A percentile compares a stretch with the other conserved stretches of the same genome.
Conservation (phyloP, 2,329 filamentous ascomycete genomes). For the Neurospora sp. region DNA sequence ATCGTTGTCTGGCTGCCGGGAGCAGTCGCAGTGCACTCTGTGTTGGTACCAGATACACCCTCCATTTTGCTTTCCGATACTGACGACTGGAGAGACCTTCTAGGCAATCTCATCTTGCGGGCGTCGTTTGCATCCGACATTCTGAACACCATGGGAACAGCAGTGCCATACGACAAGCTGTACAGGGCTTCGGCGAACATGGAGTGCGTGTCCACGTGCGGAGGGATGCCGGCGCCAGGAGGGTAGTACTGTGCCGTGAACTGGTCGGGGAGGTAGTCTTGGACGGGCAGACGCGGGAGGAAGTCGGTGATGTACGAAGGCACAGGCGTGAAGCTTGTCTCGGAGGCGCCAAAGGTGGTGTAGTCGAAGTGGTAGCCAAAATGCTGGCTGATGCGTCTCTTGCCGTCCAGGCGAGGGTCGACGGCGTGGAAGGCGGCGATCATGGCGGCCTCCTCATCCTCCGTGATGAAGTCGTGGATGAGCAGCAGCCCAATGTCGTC, state of each 20-base stretch:
- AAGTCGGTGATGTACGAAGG: conserved; percentile 15
- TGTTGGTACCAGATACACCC: neutral
- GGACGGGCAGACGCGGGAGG: conserved; percentile 25
- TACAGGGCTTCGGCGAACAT: conserved; percentile 35
- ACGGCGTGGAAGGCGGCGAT: conserved; percentile 15
- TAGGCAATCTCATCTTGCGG: conserved; percentile 18
- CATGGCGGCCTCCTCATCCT: conserved; percentile 14
- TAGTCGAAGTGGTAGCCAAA: conserved; percentile 18
- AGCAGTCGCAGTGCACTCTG: neutral
- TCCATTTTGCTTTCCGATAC: neutral
- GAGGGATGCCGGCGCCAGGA: conserved; percentile 49
- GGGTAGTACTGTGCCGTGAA: conserved; percentile 53
- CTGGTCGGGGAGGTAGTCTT: conserved; percentile 29
- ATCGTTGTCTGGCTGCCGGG: neutral
- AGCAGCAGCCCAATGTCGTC: conserved; percentile 14
- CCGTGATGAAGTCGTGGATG: conserved; percentile 17
- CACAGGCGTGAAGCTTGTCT: conserved; percentile 12
- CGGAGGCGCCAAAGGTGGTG: conserved; percentile 18
- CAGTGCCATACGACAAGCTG: conserved; percentile 31
- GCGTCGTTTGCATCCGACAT: conserved; percentile 17
- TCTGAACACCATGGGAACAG: conserved; percentile 35
- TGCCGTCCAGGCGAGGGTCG: conserved; percentile 5
- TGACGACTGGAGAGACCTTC: conserved; percentile 11
- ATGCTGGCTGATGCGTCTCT: conserved; percentile 16
- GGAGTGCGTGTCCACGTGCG: conserved; percentile 50